A percentile compares a stretch with the other conserved stretches of the same genome.
These are phyloP conservation scores for Pleurotus ostreatus DNA, from an alignment of 768 basidiomycete genomes.

Conservation along the genomic window DNA sequence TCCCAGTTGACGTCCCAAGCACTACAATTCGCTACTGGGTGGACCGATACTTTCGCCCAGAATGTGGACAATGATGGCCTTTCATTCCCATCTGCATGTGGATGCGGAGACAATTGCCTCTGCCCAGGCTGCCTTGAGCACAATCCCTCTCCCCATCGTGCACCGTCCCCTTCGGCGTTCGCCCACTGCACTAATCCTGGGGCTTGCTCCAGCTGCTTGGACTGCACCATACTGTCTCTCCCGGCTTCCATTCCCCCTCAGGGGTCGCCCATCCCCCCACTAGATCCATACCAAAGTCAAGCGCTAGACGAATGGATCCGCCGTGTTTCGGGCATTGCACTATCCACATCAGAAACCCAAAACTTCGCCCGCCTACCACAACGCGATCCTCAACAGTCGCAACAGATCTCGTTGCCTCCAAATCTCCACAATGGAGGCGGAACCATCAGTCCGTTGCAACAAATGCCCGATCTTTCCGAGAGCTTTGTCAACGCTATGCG, in stretches of 20 bases:
- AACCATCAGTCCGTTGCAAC: constrained; percentile 1
- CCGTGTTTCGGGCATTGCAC: constrained; percentile 38
- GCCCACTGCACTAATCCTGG: constrained; percentile 34
- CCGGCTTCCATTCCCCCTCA: constrained; percentile 35
- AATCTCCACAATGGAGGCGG: not conserved
- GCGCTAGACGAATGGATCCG: constrained; percentile 65
- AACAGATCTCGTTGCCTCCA: not conserved
- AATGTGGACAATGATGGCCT: constrained; percentile 5
- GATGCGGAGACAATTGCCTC: constrained; percentile 58
- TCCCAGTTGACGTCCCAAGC: constrained; percentile 22
- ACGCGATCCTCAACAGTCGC: not conserved
- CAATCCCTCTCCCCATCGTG: constrained; percentile 26
- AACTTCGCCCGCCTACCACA: not conserved
- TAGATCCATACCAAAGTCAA: constrained; percentile 36
- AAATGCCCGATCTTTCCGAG: constrained; percentile 1
- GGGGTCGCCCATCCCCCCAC: constrained; percentile 36
- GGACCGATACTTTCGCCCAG: constrained; percentile 1
- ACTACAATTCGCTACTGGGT: not conserved
- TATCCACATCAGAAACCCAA: constrained; percentile 5
- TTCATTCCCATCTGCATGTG: constrained; percentile 47
- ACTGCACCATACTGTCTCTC: constrained; percentile 57
- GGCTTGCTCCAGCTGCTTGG: constrained; percentile 46
- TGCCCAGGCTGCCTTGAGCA: constrained; percentile 67
- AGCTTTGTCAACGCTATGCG: constrained; percentile 7
- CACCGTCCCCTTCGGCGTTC: constrained; percentile 29